Conservation (phyloP, 2,329 filamentous ascomycete genomes). For the Decorospora gaudefroyi region DNA sequence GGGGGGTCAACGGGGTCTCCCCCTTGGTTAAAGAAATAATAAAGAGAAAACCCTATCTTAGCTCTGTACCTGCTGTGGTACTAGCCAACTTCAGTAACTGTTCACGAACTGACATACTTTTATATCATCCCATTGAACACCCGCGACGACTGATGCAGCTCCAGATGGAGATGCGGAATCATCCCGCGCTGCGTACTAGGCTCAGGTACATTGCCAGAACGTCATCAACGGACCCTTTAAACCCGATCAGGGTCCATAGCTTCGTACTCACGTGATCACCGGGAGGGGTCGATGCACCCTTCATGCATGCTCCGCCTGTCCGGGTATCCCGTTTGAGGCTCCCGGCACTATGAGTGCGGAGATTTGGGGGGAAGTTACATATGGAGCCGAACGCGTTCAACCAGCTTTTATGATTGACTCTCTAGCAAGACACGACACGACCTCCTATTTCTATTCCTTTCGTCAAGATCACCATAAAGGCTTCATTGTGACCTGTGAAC, state of each 20-base stretch:
- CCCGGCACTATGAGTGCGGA: constrained; percentile 8
- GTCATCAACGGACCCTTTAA: constrained; percentile 19
- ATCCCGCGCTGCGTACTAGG: not conserved
- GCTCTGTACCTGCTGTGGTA: too few species aligned
- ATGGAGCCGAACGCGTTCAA: too few species aligned
- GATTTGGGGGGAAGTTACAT: constrained; percentile 10
- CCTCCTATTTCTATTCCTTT: not conserved
- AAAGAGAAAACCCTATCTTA: too few species aligned
- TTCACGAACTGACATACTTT: too few species aligned
- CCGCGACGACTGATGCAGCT: constrained; percentile 1
- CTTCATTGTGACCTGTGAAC: not conserved
- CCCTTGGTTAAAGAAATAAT: too few species aligned
- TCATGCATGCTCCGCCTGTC: constrained; percentile 33
- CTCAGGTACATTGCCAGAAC: constrained; percentile 1
- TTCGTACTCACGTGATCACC: constrained; percentile 9
- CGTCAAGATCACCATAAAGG: not conserved
- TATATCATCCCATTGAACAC: too few species aligned
- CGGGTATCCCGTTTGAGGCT: constrained; percentile 17
- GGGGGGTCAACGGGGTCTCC: too few species aligned
- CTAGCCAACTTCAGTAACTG: too few species aligned
- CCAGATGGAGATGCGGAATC: constrained; percentile 8
- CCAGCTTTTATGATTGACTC: too few species aligned
- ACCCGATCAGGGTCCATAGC: constrained; percentile 13
- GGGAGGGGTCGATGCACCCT: constrained; percentile 36
- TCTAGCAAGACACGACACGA: not conserved